Evolutionary conservation across 1,284 basidiomycete species (phyloP), one percentile per base, ranked within the genome.

Genomic region (Sanghuangporus sanghuang): DNA sequence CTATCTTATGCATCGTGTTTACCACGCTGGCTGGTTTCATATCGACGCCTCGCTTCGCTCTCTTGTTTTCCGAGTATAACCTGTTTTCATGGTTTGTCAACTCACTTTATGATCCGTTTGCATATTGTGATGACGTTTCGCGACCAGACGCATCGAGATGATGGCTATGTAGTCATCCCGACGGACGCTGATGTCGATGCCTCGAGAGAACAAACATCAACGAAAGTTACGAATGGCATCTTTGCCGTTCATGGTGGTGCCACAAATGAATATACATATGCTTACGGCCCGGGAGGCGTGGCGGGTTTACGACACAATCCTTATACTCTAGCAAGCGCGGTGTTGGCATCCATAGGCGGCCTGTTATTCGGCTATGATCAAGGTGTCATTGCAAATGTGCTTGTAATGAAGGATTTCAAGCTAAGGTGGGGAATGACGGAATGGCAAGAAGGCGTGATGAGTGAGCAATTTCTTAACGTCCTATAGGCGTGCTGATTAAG

Each of bases 341-440:
- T 86, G 40, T 87, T 91, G 64, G 91, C 87, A 0, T 89, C 86
- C 14, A 82, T 93, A 68, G 92, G 91, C 3, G 90, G 92, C 0
- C 72, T 93, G 55, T 84, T 89, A 27, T 93, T 93, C 73, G 91
- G 91, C 4, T 89, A 89, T 72, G 87, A 89, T 68, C 87, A 89
- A 70, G 87, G 87, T 42, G 86, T 87, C 35, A 89, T 92, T 67
- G 87, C 90, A 2, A 92, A 92, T 72, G 85, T 93, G 7, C 79
- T 93, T 14, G 88, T 91, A n/a, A 93, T 93, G 90, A 76, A 78
- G 56, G 86, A 90, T 67, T 93, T 93, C 68, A 67, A 81, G 38
- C 68, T 73, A 57, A 79, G 84, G 11, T 92, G 85, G 82, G 87
- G 86, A 6, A 77, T 90, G 11, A 84, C 83, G 16, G 82, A 89